Evolutionary conservation across 1,284 basidiomycete genomes (phyloP).

Genomic region (Cystobasidium slooffiae): DNA sequence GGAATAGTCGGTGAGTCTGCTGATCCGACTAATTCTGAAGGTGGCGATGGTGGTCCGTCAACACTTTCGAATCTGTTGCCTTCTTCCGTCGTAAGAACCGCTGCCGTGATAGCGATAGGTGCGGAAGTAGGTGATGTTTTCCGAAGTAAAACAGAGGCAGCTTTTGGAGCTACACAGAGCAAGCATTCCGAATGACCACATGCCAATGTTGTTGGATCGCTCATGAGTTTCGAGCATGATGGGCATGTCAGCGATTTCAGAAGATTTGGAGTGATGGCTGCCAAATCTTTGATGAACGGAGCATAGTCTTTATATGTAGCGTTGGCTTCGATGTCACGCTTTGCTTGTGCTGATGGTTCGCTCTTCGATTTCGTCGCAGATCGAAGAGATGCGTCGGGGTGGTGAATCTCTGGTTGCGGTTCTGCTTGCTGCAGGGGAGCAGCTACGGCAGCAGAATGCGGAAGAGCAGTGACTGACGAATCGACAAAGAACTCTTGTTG

Average conservation of each 20-base stretch:
- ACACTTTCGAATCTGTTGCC: neutral
- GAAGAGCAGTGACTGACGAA: neutral
- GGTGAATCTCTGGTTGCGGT: neutral
- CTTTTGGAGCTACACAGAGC: slow-evolving; percentile 43
- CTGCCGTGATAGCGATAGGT: slow-evolving; percentile 21
- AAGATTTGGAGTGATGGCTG: slow-evolving; percentile 12
- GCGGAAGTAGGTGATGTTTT: slow-evolving; percentile 30
- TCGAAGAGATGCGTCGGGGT: slow-evolving; percentile 7
- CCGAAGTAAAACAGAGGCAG: neutral
- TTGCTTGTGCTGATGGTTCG: neutral
- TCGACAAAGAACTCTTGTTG: slow-evolving; percentile 13
- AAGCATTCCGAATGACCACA: slow-evolving; percentile 66
- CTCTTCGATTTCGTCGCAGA: neutral
- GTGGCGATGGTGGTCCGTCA: neutral
- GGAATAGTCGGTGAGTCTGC: neutral
- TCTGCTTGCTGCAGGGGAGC: neutral
- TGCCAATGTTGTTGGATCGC: slow-evolving; percentile 62
- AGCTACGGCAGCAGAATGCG: neutral
- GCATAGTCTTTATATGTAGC: slow-evolving; percentile 26
- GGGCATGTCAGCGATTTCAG: slow-evolving; percentile 58
- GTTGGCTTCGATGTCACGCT: slow-evolving; percentile 5
- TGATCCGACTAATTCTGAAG: neutral
- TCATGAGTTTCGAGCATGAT: slow-evolving; percentile 58
- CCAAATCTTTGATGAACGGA: slow-evolving; percentile 22
- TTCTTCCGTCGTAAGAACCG: neutral